Base-by-base conservation (phyloP, 495 filamentous ascomycete genomes). In the Aspergillus indologenus region DNA sequence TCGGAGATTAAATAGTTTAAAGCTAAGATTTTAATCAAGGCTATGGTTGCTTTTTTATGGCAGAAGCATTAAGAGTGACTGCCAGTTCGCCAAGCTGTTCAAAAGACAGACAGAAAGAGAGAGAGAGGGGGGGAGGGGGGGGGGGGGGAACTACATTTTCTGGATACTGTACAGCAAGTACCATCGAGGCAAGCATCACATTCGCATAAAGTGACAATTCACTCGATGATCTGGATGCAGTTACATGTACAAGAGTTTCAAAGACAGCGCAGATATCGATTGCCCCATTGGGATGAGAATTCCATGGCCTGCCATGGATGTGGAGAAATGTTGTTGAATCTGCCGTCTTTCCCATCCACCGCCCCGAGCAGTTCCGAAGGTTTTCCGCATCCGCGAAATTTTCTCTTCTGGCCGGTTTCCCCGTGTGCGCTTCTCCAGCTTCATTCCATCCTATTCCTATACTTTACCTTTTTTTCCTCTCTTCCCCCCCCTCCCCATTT, bases 361-460 rank as follows among this genome's bases (percentile, higher is more conserved):
- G 67, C 73, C 75, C 64, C 75, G 75, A 78, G 68, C 71, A 67
- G 68, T 74, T 73, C 75, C 75, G 75, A 77, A 69, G 70, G 67
- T 70, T 68, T 71, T 64, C 74, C 72, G 74, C 65, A 65, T 64
- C 72, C 68, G 70, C 68, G 69, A 75, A 76, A 75, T 75, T 77
- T 77, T 77, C 71, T 73, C 70, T 71, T 50, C 48, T 56, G 58
- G 29, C 61, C 53, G 53, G 48, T 24, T 60, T 60, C 53, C 53
- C 48, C 57, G 53, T 59, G 54, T 57, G 44, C 61, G 43, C 57
- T 60, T 59, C 57, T 62, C 62, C 66, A 65, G 65, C 62, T 63
- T 65, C 65, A 64, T 59, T 46, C 55, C 58, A 47, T 59, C 65
- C 64, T 58, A 62, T 23, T 68, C 65, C 61, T 67, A 61, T 54